Conservation (phyloP, 2,329 filamentous ascomycete species). For the Nothomitra cinnamomea region DNA sequence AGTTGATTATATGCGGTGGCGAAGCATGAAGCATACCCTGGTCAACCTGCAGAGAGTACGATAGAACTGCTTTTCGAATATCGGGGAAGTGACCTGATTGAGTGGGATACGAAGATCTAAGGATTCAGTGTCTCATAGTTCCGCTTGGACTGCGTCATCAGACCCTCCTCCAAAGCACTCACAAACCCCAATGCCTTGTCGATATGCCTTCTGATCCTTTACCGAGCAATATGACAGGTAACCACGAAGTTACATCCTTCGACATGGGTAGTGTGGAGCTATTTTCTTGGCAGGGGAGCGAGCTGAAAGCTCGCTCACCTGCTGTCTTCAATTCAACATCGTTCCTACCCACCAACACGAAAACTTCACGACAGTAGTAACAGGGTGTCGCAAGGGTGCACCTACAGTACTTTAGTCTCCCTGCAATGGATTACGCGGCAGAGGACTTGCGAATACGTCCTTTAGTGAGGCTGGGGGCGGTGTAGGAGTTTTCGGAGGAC, state of each 20-base stretch:
- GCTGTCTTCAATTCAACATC: not conserved
- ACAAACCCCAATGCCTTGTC: not conserved
- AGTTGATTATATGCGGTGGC: not conserved
- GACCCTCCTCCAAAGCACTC: not conserved
- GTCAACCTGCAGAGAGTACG: not conserved
- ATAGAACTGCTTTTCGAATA: not conserved
- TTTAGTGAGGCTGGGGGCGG: conserved; percentile 15
- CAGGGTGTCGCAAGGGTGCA: not conserved
- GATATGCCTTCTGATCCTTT: not conserved
- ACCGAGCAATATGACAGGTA: no score
- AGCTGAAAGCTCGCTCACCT: not conserved
- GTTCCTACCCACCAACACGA: not conserved
- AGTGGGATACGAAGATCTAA: not conserved
- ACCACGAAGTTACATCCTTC: not conserved
- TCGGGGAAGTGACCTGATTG: not conserved
- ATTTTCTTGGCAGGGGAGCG: not conserved
- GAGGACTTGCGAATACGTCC: not conserved
- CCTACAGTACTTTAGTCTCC: not conserved
- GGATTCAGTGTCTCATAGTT: no score
- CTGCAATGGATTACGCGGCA: not conserved
- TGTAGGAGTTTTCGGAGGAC: conserved; percentile 24
- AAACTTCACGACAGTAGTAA: not conserved
- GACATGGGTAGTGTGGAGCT: not conserved
- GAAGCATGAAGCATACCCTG: not conserved
- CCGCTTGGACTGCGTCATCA: not conserved